Evolutionary conservation across 2,329 filamentous ascomycete genomes (phyloP), one percentile per base, ranked within the genome.

Genomic region (Teratosphaeria epicoccoides): DNA sequence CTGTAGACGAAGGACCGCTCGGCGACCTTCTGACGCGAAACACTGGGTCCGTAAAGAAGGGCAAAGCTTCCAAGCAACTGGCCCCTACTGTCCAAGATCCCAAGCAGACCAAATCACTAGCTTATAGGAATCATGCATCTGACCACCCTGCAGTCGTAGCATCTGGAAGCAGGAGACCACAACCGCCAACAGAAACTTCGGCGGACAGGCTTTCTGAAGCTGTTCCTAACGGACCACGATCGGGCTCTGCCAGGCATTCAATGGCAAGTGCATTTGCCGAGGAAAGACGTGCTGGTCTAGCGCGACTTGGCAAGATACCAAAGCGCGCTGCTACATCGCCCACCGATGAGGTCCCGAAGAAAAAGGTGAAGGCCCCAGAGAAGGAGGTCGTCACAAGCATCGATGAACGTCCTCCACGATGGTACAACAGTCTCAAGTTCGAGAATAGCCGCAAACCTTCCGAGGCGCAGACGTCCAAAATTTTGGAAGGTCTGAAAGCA

Each of bases 331-430:
- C 2, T 22, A 24, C 46, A 10, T 10, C 46, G 26, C 17, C 5
- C 20, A 5, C 10, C 11, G 43, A 23, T 25, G 24, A 24, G 9
- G 24, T 7, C 4, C 28, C 17, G 14, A 44, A 12, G 23, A 40
- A 43, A 17, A 43, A 40, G 10, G 26, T 6, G 2, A 49, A 24
- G 20, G 47, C 6, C 33, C 6, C 11, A 12, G 11, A 22, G 24
- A 24, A 26, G 25, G 23, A 46, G 23, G 23, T 20, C 6, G 29
- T 20, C 12, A 40, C 25, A 11, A 17, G n/a, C 14, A 47, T 53
- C 33, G 33, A 48, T 6, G 53, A 55, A 25, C 47, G 53, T 23
- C 59, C 56, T 11, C 60, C 59, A 23, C 23, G 49, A 20, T 62
- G 59, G 60, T 62, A 62, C 45, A 23, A 24, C 5, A 49, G 52